phyloP scores from a whole-genome alignment of 768 basidiomycete species.

The Artomyces pyxidatus region DNA sequence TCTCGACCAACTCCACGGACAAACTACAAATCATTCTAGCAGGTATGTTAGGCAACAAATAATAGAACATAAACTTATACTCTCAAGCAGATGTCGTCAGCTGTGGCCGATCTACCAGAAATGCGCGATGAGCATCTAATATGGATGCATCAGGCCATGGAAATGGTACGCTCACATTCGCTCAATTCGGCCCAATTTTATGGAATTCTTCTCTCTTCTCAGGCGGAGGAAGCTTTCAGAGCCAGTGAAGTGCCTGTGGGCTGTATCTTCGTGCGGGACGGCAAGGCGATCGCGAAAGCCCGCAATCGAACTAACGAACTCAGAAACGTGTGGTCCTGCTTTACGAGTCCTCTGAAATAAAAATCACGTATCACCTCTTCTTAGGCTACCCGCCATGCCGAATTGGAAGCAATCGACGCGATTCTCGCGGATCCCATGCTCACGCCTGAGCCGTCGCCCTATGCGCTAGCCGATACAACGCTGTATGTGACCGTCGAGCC shows the following conservation, averaged over 20 bases:
- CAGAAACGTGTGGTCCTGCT: constrained; percentile 55
- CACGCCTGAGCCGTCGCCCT: constrained; percentile 39
- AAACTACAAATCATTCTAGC: too few relatives aligned
- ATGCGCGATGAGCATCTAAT: constrained; percentile 26
- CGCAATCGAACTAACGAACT: constrained; percentile 94
- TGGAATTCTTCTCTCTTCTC: constrained; percentile 1
- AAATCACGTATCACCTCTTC: constrained; percentile 2
- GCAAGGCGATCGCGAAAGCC: constrained; percentile 72
- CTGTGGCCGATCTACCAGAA: not conserved
- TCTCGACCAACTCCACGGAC: too few relatives aligned
- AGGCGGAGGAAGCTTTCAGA: constrained; percentile 82
- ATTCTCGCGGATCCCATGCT: constrained; percentile 60
- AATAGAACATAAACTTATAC: too few relatives aligned
- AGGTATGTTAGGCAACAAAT: too few relatives aligned
- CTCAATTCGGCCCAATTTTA: not conserved
- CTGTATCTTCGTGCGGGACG: constrained; percentile 84
- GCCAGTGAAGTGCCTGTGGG: constrained; percentile 93
- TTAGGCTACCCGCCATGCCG: constrained; percentile 94
- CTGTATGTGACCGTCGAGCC: constrained; percentile 99
- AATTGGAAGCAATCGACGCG: constrained; percentile 90
- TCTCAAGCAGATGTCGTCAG: too few relatives aligned
- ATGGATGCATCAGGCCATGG: constrained; percentile 82
- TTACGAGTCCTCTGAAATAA: constrained; percentile 1
- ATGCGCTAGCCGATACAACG: constrained; percentile 71
- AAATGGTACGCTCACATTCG: constrained; percentile 56